phyloP scores from a whole-genome alignment of 106 monocot genomes.

The Agapanthus africanus region DNA sequence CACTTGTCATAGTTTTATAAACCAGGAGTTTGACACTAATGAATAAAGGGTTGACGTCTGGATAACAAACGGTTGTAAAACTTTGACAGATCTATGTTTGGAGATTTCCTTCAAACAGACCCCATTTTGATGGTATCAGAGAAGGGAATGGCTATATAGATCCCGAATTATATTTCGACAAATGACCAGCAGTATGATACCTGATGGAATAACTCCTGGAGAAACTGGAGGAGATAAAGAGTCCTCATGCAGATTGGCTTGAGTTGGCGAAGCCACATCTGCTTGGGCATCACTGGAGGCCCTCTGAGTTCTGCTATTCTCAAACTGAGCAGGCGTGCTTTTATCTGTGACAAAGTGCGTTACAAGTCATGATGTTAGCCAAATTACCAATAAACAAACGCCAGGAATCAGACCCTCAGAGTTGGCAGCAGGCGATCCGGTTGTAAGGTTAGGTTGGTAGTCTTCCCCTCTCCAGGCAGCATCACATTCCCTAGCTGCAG shows the following conservation, averaged over 20 bases:
- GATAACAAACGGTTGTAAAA: too few species aligned
- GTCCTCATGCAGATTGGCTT: constrained; percentile 16
- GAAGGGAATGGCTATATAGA: too few species aligned
- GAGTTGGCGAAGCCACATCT: constrained; percentile 9
- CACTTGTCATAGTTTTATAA: too few species aligned
- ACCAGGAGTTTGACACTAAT: too few species aligned
- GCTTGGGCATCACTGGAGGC: constrained; percentile 3
- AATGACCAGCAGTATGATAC: constrained; percentile 22
- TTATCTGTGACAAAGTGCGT: constrained; percentile 30
- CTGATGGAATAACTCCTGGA: constrained; percentile 33
- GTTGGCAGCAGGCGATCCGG: constrained; percentile 20
- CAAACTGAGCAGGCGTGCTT: constrained; percentile 17
- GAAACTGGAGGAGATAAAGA: constrained; percentile 13
- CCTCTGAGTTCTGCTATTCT: constrained; percentile 21
- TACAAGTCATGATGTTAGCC: not conserved
- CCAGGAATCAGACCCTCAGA: constrained; percentile 25
- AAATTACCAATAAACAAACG: not conserved
- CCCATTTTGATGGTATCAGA: not conserved
- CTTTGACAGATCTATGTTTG: too few species aligned
- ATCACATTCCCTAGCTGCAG: constrained; percentile 35
- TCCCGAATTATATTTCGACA: too few species aligned
- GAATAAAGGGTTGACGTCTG: too few species aligned
- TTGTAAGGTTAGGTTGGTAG: constrained; percentile 10
- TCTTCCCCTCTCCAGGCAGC: constrained; percentile 34
- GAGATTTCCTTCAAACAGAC: too few species aligned